A percentile compares a stretch with the other conserved stretches of the same genome.
These are phyloP conservation scores for Gastrolobium villosum DNA, from an alignment of 306 rosid genomes.

Conservation along the genomic window DNA sequence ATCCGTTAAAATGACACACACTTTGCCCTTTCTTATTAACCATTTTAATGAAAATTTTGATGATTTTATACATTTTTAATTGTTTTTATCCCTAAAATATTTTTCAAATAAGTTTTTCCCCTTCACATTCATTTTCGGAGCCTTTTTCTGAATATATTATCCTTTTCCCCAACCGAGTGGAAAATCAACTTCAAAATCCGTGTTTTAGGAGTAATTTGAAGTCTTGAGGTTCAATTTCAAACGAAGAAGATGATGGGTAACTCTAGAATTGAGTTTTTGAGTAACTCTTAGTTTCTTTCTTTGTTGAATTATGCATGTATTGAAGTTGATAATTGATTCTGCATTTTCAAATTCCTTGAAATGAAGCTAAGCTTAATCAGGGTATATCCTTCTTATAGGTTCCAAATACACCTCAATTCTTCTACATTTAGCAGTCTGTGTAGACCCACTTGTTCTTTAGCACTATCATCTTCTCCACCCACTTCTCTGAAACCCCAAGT, in stretches of 20 bases:
- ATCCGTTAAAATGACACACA: no score
- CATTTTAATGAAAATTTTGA: no score
- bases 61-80: no score
- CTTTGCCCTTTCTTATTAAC: no score
- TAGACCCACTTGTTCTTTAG: conserved; percentile 52
- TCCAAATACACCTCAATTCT: conserved; percentile 48
- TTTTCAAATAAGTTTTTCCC: no score
- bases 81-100: no score
- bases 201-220: background rate
- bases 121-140: no score
- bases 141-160: no score
- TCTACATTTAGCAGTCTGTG: conserved; percentile 33
- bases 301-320: background rate
- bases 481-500: conserved; percentile 57
- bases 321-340: conserved; percentile 1
- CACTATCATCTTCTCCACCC: conserved; percentile 38
- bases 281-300: background rate
- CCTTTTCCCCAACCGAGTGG: background rate
- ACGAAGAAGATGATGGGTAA: background rate
- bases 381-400: conserved; percentile 39
- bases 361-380: conserved; percentile 64
- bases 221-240: background rate
- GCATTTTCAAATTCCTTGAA: conserved; percentile 35
- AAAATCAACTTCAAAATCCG: conserved; percentile 2
- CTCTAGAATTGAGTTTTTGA: background rate